These are phyloP conservation scores for Botrytis pseudocinerea DNA, from an alignment of 2,329 filamentous ascomycete species.

Conservation along the genomic window DNA sequence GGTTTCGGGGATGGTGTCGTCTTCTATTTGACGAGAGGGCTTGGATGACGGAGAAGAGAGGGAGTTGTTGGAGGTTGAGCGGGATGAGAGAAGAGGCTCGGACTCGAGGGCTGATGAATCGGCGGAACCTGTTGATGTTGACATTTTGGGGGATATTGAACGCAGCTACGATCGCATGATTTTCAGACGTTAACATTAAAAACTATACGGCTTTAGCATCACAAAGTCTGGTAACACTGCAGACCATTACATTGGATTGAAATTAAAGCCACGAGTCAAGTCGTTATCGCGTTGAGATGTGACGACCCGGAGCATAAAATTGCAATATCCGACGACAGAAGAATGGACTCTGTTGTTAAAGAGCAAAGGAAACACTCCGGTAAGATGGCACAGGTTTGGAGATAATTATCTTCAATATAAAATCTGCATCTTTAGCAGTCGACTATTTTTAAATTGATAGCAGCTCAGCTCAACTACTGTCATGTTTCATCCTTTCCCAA, in stretches of 20 bases:
- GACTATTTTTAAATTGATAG: background rate
- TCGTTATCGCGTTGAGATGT: conserved; percentile 10
- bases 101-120: conserved; percentile 12
- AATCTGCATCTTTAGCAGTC: background rate
- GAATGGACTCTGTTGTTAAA: background rate
- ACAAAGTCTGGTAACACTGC: background rate
- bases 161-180: background rate
- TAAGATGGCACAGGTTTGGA: background rate
- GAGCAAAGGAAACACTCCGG: background rate
- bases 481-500: background rate
- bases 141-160: background rate
- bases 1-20: conserved; percentile 60
- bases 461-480: background rate
- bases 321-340: background rate
- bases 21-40: conserved; percentile 44
- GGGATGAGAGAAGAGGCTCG: conserved; percentile 27
- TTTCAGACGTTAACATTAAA: background rate
- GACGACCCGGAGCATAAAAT: background rate
- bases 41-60: conserved; percentile 20
- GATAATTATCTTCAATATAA: background rate
- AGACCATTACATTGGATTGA: background rate
- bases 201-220: background rate
- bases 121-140: background rate
- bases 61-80: conserved; percentile 23
- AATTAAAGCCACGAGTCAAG: no score